These are phyloP conservation scores for Dictyostelium purpureum DNA, from an alignment of 78 protist species.

Conservation along the genomic window DNA sequence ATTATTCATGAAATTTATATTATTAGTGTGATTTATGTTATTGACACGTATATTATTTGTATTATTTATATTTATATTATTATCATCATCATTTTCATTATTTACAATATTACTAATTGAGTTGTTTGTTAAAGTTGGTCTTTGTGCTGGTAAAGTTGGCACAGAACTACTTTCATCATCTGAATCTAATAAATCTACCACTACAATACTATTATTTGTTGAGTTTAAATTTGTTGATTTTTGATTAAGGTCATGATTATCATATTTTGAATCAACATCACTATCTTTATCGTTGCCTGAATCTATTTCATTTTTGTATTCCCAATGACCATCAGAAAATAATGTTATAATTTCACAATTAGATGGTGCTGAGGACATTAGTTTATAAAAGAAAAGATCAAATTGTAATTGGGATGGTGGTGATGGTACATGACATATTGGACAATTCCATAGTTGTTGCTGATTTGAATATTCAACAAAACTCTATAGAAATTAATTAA, in stretches of 20 bases:
- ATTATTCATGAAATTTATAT: no score
- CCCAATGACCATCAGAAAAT: slow-evolving; percentile 16
- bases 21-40: no score
- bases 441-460: slow-evolving; percentile 64
- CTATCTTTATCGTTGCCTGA: neutral
- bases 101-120: no score
- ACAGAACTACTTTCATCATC: neutral
- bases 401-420: neutral
- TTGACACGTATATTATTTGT: no score
- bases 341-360: slow-evolving; percentile 3
- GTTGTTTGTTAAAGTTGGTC: neutral
- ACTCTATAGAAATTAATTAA: neutral
- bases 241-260: neutral
- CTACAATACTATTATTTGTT: neutral
- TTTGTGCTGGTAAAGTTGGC: neutral
- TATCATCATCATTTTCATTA: neutral
- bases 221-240: no score
- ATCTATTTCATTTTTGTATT: slow-evolving; percentile 18
- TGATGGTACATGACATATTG: slow-evolving; percentile 11
- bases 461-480: slow-evolving; percentile 24
- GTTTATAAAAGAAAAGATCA: slow-evolving; percentile 3
- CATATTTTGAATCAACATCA: neutral
- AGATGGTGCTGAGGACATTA: neutral
- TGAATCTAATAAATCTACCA: neutral
- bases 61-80: no score